Percentiles rank a stretch among this genome's conserved stretches.
phyloP scores from a whole-genome alignment of 2,329 filamentous ascomycete genomes.

The Xylariomycetidae sp. region DNA sequence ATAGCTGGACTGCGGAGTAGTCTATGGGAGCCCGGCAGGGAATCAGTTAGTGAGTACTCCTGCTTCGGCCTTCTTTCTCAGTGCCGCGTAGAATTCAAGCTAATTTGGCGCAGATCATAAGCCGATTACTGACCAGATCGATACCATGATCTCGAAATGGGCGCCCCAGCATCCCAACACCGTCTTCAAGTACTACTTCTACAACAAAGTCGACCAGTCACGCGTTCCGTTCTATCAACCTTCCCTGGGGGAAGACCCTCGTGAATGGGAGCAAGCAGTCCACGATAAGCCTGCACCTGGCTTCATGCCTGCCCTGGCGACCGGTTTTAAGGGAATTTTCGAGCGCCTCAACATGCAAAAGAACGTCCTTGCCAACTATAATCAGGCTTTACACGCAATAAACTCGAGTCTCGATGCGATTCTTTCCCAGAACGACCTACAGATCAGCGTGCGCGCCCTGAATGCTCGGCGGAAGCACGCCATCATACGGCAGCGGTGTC shows the following conservation, averaged over 20 bases:
- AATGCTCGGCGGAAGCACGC: constrained; percentile 70
- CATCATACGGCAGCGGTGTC: constrained; percentile 66
- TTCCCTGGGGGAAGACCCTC: constrained; percentile 63
- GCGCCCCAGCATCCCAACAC: constrained; percentile 63
- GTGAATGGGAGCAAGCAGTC: constrained; percentile 80
- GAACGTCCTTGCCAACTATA: constrained; percentile 63
- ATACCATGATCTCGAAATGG: constrained; percentile 69
- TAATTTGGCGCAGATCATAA: constrained; percentile 62
- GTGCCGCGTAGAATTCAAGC: too few relatives aligned
- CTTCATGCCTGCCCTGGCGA: constrained; percentile 71
- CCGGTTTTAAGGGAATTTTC: constrained; percentile 68
- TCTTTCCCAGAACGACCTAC: constrained; percentile 71
- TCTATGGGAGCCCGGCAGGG: constrained; percentile 27
- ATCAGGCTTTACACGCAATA: constrained; percentile 71
- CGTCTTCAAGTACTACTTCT: constrained; percentile 79
- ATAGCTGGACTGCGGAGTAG: constrained; percentile 24
- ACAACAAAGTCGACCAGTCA: constrained; percentile 75
- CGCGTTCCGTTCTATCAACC: constrained; percentile 74
- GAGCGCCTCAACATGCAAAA: constrained; percentile 70
- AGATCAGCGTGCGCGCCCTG: constrained; percentile 67
- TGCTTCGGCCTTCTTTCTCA: too few relatives aligned
- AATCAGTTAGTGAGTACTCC: constrained; percentile 24
- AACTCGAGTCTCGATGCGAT: constrained; percentile 69
- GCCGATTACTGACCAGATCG: constrained; percentile 69
- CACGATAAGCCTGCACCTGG: constrained; percentile 72